These are phyloP conservation scores for Chaetoceros tenuissimus DNA, from an alignment of 108 stramenopile genomes.

Conservation along the genomic window DNA sequence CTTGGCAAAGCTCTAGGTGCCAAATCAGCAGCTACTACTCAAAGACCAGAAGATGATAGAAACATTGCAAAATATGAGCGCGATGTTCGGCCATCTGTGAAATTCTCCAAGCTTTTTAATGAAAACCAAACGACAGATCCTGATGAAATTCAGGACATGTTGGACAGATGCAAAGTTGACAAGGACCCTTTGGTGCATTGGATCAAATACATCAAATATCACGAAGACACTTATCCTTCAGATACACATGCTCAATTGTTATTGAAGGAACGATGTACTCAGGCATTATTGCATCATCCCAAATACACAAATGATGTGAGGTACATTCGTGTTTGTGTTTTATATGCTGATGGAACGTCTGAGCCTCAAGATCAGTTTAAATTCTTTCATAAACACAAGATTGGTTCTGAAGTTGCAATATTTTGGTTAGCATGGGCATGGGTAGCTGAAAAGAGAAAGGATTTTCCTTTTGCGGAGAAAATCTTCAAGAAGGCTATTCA, in stretches of 20 bases:
- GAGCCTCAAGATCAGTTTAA: slow-evolving; percentile 59
- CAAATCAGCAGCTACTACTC: slow-evolving; percentile 13
- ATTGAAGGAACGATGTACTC: slow-evolving; percentile 72
- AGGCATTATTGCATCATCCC: slow-evolving; percentile 40
- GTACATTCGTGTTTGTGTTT: slow-evolving; percentile 67
- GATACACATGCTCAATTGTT: slow-evolving; percentile 70
- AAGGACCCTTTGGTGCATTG: slow-evolving; percentile 68
- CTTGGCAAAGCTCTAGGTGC: slow-evolving; percentile 26
- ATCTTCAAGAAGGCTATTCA: slow-evolving; percentile 49
- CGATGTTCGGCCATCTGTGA: slow-evolving; percentile 51
- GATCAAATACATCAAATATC: slow-evolving; percentile 72
- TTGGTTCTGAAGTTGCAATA: slow-evolving; percentile 43
- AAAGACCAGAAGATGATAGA: slow-evolving; percentile 11
- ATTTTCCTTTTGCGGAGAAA: slow-evolving; percentile 33
- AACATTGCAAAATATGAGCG: slow-evolving; percentile 36
- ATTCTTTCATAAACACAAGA: slow-evolving; percentile 55
- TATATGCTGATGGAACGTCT: slow-evolving; percentile 71
- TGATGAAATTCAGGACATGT: slow-evolving; percentile 23
- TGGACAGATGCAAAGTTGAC: slow-evolving; percentile 7
- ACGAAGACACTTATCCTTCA: slow-evolving; percentile 54
- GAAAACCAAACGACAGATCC: slow-evolving; percentile 8
- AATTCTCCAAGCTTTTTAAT: slow-evolving; percentile 6
- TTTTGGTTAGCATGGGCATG: slow-evolving; percentile 56
- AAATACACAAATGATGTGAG: slow-evolving; percentile 64
- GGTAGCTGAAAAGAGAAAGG: slow-evolving; percentile 32